Percentiles rank a stretch among this genome's conserved stretches.
Conservation (phyloP, 805 yeast genomes). For the Clavispora asparagi region DNA sequence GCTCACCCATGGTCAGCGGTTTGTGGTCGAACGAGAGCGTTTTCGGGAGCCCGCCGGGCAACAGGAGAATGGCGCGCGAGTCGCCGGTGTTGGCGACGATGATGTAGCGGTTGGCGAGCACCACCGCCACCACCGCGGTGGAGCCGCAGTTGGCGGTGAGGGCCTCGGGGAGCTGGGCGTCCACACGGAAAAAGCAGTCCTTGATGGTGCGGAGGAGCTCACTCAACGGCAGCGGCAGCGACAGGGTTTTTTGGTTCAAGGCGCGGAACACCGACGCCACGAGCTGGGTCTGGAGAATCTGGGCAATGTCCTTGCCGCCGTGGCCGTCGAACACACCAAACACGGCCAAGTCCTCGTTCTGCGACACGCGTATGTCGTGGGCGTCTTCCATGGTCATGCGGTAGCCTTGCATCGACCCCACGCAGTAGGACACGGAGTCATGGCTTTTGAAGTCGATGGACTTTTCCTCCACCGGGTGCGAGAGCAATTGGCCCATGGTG, state of each 20-base stretch:
- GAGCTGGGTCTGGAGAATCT: constrained; percentile 42
- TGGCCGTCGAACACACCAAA: constrained; percentile 82
- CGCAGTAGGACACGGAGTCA: constrained; percentile 48
- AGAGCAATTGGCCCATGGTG: constrained; percentile 66
- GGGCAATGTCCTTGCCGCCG: constrained; percentile 65
- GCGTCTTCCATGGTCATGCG: constrained; percentile 75
- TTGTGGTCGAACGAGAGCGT: constrained; percentile 42
- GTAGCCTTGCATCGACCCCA: constrained; percentile 79
- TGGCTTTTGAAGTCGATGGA: constrained; percentile 44
- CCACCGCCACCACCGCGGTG: constrained; percentile 33
- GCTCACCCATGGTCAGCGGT: constrained; percentile 39
- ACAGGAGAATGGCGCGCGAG: constrained; percentile 58
- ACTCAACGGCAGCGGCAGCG: constrained; percentile 6
- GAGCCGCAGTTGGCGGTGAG: constrained; percentile 34
- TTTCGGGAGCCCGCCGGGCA: constrained; percentile 48
- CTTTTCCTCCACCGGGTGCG: constrained; percentile 72
- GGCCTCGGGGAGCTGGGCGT: constrained; percentile 24
- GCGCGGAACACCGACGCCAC: constrained; percentile 30
- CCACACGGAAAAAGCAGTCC: constrained; percentile 34
- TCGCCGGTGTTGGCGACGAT: constrained; percentile 73
- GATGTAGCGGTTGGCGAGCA: constrained; percentile 33
- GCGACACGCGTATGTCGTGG: constrained; percentile 48
- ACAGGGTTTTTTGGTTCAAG: constrained; percentile 13
- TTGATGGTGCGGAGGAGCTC: constrained; percentile 20
- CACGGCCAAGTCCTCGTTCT: constrained; percentile 39